Percentiles rank a stretch among this genome's conserved stretches.
Evolutionary conservation across 2,329 filamentous ascomycete genomes (phyloP).

Genomic region (Fusarium pseudonygamai): DNA sequence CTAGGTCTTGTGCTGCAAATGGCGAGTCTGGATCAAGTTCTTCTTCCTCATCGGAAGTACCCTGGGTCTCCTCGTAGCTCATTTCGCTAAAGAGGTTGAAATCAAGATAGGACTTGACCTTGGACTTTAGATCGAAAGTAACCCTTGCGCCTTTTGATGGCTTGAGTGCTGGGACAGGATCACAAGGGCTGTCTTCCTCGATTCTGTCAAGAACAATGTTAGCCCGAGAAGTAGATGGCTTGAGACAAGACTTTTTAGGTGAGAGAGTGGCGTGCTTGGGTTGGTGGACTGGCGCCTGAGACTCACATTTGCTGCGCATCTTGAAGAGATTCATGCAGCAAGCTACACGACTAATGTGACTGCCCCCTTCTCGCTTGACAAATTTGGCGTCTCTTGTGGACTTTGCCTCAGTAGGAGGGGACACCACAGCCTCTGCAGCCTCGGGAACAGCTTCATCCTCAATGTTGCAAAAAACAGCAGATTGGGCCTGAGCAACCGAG

Average conservation of each 20-base stretch:
- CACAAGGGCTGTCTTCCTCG: background rate
- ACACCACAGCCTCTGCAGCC: too few species aligned
- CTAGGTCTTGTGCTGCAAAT: background rate
- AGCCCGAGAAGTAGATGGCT: background rate
- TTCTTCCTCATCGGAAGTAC: background rate
- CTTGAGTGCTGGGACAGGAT: background rate
- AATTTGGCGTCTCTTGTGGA: too few species aligned
- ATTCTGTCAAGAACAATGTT: background rate
- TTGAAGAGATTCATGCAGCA: background rate
- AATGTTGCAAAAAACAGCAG: background rate
- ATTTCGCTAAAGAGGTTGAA: background rate
- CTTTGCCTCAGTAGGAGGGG: background rate
- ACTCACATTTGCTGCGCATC: background rate
- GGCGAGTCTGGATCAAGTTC: background rate
- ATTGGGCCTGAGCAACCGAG: background rate
- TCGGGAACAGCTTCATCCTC: background rate
- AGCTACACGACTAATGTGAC: background rate
- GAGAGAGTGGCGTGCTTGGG: background rate
- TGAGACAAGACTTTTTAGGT: background rate
- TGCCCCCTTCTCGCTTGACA: background rate
- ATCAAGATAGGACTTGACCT: background rate
- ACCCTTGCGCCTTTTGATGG: background rate
- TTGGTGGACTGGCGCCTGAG: background rate
- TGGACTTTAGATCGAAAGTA: background rate
- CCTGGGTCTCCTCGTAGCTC: accelerated